Conservation (phyloP, 495 filamentous ascomycete genomes). For the Hyphodiscus hymeniophilus region DNA sequence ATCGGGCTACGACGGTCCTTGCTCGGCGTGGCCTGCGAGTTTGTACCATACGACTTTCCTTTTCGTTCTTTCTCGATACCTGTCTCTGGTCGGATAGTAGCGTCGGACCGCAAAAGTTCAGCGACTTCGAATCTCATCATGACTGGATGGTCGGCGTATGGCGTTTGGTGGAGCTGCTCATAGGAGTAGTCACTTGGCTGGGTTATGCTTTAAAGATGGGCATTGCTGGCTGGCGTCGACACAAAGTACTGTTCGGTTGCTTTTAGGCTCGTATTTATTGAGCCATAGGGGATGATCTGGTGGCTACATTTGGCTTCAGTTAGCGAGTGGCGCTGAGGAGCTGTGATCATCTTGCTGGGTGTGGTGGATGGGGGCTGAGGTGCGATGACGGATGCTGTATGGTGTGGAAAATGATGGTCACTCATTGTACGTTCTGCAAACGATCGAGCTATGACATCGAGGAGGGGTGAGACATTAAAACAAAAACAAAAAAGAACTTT, state of each 20-base stretch:
- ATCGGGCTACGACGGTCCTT: slow-evolving; percentile 5
- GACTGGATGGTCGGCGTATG: slow-evolving; percentile 20
- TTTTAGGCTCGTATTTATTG: slow-evolving; percentile 9
- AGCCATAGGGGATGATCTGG: slow-evolving; percentile 11
- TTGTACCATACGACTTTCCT: slow-evolving; percentile 26
- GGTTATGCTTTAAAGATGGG: slow-evolving; percentile 18
- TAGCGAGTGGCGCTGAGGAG: slow-evolving; percentile 11
- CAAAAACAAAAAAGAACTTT: slow-evolving; percentile 6
- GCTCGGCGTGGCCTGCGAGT: slow-evolving; percentile 11
- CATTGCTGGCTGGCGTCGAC: slow-evolving; percentile 20
- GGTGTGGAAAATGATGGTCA: slow-evolving; percentile 12
- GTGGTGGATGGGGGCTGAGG: slow-evolving; percentile 11
- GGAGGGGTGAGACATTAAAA: slow-evolving; percentile 2
- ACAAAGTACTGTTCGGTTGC: slow-evolving; percentile 14
- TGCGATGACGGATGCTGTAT: slow-evolving; percentile 11
- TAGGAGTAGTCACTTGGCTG: slow-evolving; percentile 19
- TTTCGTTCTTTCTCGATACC: slow-evolving; percentile 14
- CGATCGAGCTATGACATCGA: not conserved
- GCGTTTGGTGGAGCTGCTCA: slow-evolving; percentile 15
- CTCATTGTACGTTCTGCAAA: slow-evolving; percentile 9
- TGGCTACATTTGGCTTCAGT: slow-evolving; percentile 2
- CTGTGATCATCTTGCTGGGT: slow-evolving; percentile 2
- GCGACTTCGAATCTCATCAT: slow-evolving; percentile 20
- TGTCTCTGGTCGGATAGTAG: slow-evolving; percentile 18
- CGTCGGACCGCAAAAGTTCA: slow-evolving; percentile 24